phyloP scores from a whole-genome alignment of 2,329 filamentous ascomycete genomes.

The Phaeophleospora eucalypticola region DNA sequence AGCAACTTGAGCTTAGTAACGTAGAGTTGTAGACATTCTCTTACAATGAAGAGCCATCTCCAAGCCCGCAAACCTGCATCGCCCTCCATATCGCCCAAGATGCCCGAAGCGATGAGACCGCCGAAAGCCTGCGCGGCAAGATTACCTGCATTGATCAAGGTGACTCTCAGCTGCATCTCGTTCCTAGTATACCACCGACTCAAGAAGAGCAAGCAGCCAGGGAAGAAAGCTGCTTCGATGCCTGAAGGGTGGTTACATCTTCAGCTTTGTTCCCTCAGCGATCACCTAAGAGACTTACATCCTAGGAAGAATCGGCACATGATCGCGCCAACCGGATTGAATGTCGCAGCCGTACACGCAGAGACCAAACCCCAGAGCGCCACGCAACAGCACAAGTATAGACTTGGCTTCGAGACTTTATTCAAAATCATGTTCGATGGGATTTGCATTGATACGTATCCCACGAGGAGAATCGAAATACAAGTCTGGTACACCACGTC shows the following conservation, averaged over 20 bases:
- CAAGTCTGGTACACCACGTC: constrained; percentile 12
- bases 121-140: constrained; percentile 38
- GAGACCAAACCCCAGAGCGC: constrained; percentile 39
- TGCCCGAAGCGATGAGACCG: constrained; percentile 36
- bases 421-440: constrained; percentile 47
- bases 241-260: background rate
- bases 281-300: constrained; percentile 1
- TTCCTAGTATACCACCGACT: constrained; percentile 36
- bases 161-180: constrained; percentile 38
- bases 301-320: constrained; percentile 21
- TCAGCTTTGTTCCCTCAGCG: too few species aligned
- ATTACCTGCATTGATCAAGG: constrained; percentile 38
- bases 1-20: background rate
- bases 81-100: constrained; percentile 33
- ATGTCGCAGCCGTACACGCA: constrained; percentile 32
- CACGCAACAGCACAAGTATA: constrained; percentile 39
- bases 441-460: constrained; percentile 30
- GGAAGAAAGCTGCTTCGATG: constrained; percentile 32
- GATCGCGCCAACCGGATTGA: constrained; percentile 18
- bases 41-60: constrained; percentile 39
- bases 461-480: constrained; percentile 12
- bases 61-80: constrained; percentile 36
- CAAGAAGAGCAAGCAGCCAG: constrained; percentile 33
- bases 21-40: background rate
- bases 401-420: constrained; percentile 34